Evolutionary conservation across 371 early-diverging fungal genomes (phyloP), one percentile per base, ranked within the genome.

Genomic region (Mucor sp.): DNA sequence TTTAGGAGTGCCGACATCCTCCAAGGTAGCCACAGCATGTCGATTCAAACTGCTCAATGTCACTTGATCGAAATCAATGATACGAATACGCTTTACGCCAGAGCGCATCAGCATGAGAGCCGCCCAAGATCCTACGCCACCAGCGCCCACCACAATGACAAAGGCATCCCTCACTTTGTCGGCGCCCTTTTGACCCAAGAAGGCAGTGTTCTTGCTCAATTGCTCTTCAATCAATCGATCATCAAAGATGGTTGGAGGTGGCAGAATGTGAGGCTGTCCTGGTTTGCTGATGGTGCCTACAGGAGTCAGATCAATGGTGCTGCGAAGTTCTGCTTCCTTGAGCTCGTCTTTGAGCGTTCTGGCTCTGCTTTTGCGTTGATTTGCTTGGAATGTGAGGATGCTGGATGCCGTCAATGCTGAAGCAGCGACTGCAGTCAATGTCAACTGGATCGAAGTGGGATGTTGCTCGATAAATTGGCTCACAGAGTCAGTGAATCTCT

Each of bases 21-120:
- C 87, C 17, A 90, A 86, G 0, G 89, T 90, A 6, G 97, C 97
- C 1, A 94, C 94, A 0, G 97, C 96, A 67, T 97, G 97, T 50
- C 98, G 86, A 74, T 97, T 97, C 60, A 98, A 80, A 32, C 90
- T 90, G 44, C 94, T 93, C 19, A 96, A 79, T 2, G 97, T 93
- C 15, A 98, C 96, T 76, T 96, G 96, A 76, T 97, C 98, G 77
- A 97, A 97, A 69, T 98, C 98, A 58, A 98, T 94, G 35, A 98
- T 75, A 15, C 97, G 89, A 28, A 98, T 84, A 44, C 84, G 85
- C 67, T 90, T 88, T 0, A 97, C 94, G 27, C 98, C 98, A 4
- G 95, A 91, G 43, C 97, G 87, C 59, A 93, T 63, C 39, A 98
- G 80, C 95, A 97, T 94, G 33, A 94, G 80, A 3, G 97, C 95